Base-by-base conservation (phyloP, 2,329 filamentous ascomycete genomes). In the Neonectria neomacrospora region DNA sequence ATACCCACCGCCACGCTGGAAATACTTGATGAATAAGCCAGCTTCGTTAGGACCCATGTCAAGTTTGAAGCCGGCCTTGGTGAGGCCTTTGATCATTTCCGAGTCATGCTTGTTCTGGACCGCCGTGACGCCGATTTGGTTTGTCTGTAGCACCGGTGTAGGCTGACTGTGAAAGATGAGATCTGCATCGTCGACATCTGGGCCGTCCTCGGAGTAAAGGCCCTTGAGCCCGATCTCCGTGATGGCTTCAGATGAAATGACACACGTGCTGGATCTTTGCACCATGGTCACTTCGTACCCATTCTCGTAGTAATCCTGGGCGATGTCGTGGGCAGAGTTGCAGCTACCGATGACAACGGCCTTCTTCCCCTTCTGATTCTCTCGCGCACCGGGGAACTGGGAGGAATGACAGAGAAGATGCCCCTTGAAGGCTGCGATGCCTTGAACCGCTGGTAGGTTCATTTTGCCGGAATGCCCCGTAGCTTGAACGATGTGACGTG, bases 271-370 rank as follows among this genome's bases (percentile, higher is more conserved):
- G 1, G 85, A 88, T 5, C 90, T 84, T 75, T 93, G 91, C 0
- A 93, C 83, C 75, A 93, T 89, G 0, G 90, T 92, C 1, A 91
- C 85, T 3, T 86, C 80, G 64, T 88, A 89, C 0, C 90, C 90
- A 50, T 88, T 86, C 68, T 91, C 88, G 45, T 85, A 82, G 69
- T 84, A 91, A 65, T 91, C 88, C 62, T 91, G 89, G 0, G 88
- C 86, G 55, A 91, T 91, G 66, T 92, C 90, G 68, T 91, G 88
- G 8, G 82, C 88, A 0, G 88, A 90, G 75, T 91, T 92, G 74
- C 89, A 90, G 2, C 86, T 88, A 1, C 90, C 90, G 0, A 92
- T 82, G 0, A 93, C 85, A 1, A 91, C 78, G 0, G 86, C 89
- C 63, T 86, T 89, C 72, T 88, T 89, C 0, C 84, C 84, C n/a